Evolutionary conservation across 805 yeast species (phyloP), one percentile per base, ranked within the genome.

Genomic region (Ogataea naganishii): DNA sequence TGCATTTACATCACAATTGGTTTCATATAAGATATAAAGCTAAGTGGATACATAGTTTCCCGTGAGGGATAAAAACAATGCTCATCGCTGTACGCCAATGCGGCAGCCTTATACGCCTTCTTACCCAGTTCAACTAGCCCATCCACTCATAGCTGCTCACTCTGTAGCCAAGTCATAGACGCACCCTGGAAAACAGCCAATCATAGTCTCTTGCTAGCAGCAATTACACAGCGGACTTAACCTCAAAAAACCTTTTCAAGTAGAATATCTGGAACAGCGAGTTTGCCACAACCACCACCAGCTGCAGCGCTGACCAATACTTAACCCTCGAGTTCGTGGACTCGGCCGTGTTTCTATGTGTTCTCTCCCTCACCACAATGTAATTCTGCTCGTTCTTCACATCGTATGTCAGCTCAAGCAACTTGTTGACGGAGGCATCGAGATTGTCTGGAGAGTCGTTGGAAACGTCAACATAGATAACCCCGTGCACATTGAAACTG

Each of bases 261-360:
- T 88, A 89, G 61, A 82, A 81, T 39, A 89, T 86, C 62, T 89
- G 98, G 74, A 92, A 92, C 33, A 88, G 44, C 17, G 95, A 83
- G 64, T 86, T 92, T 38, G 69, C 72, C 12, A 80, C 80, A 26
- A 89, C 96, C 33, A 92, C 88, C 30, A 77, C 47, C 40, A 92
- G 65, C 64, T 89, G 98, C 69, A 88, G 80, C 19, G 84, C 68
- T 17, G 95, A 83, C 98, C 98, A 89, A 84, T 94, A 92, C 60
- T 89, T 89, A 41, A 89, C 97, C 49, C 98, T 76, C 32, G 92
- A 80, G 59, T 89, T 89, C 26, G 98, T 89, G 15, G 95, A 82
- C 62, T 89, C 98, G 5, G 98, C 97, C 7, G 98, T 89, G 62
- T 89, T 92, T 72, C 98, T 81, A 58, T 89, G 98, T 11, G 94